These are phyloP conservation scores for Rhodotorula sp. DNA, from an alignment of 1,284 basidiomycete species.

Conservation along the genomic window DNA sequence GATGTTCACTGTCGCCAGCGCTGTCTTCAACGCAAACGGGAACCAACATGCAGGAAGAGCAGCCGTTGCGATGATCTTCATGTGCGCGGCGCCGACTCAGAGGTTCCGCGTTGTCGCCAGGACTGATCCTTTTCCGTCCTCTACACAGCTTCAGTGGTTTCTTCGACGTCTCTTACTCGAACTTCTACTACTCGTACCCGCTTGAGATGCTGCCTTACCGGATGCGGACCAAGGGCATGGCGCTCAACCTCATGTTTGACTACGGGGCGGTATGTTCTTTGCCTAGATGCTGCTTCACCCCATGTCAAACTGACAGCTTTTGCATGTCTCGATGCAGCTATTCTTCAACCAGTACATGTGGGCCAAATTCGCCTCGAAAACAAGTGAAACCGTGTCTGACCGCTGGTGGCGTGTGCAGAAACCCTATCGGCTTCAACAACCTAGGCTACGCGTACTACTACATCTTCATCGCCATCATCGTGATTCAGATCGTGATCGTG, in stretches of 20 bases:
- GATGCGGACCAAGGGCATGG: conserved; percentile 44
- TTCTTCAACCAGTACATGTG: neutral
- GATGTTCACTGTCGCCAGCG: conserved; percentile 45
- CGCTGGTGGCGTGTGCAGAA: too few relatives aligned
- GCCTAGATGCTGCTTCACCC: too few relatives aligned
- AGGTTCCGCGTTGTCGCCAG: too few relatives aligned
- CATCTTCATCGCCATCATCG: conserved; percentile 46
- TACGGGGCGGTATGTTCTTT: conserved; percentile 5
- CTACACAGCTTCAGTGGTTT: conserved; percentile 25
- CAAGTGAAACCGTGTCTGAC: too few relatives aligned
- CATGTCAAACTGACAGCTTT: neutral
- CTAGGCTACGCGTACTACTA: conserved; percentile 37
- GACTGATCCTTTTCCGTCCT: neutral
- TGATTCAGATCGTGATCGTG: conserved; percentile 38
- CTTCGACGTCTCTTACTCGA: conserved; percentile 28
- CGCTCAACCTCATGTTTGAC: conserved; percentile 19
- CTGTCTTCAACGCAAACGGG: conserved; percentile 43
- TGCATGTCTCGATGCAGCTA: neutral
- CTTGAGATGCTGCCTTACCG: conserved; percentile 45
- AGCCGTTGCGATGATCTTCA: conserved; percentile 33
- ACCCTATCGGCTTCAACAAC: neutral
- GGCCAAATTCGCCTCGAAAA: too few relatives aligned
- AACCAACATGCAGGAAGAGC: conserved; percentile 43
- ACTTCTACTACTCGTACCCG: conserved; percentile 22
- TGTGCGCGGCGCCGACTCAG: neutral